These are phyloP conservation scores for Cynara cardunculus DNA, from an alignment of 129 eudicot species.

Conservation along the genomic window DNA sequence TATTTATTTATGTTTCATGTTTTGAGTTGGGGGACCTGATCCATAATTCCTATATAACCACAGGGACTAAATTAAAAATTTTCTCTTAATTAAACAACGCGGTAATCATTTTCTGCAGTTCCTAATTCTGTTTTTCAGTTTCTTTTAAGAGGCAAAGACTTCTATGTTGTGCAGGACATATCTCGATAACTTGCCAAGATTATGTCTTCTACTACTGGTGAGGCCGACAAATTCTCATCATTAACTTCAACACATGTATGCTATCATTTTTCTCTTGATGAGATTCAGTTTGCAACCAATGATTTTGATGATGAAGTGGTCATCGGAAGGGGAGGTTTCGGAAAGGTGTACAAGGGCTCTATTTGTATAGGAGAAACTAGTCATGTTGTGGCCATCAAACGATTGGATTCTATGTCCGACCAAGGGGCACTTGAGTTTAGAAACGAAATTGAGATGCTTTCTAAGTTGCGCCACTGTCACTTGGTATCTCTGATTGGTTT, in stretches of 20 bases:
- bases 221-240: not conserved
- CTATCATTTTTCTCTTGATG: not conserved
- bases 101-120: too few relatives aligned
- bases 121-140: too few relatives aligned
- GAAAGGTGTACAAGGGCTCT: slow-evolving; percentile 5
- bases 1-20: too few relatives aligned
- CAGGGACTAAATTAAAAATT: too few relatives aligned
- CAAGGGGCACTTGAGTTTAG: slow-evolving; percentile 28
- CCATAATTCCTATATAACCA: too few relatives aligned
- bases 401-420: not conserved
- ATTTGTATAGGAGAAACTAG: not conserved
- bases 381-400: slow-evolving; percentile 5
- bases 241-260: not conserved
- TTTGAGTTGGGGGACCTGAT: too few relatives aligned
- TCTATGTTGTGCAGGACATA: not conserved
- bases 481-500: slow-evolving; percentile 28
- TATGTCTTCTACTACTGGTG: not conserved
- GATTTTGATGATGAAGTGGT: slow-evolving; percentile 18
- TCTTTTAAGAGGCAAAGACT: too few relatives aligned
- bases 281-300: slow-evolving; percentile 17
- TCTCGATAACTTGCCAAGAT: not conserved
- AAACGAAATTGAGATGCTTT: slow-evolving; percentile 24
- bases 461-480: slow-evolving; percentile 23
- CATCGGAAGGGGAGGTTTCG: slow-evolving; percentile 19
- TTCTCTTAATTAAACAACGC: too few relatives aligned